Evolutionary conservation across 768 basidiomycete species (phyloP).

Genomic region (Boletus reticulatus): DNA sequence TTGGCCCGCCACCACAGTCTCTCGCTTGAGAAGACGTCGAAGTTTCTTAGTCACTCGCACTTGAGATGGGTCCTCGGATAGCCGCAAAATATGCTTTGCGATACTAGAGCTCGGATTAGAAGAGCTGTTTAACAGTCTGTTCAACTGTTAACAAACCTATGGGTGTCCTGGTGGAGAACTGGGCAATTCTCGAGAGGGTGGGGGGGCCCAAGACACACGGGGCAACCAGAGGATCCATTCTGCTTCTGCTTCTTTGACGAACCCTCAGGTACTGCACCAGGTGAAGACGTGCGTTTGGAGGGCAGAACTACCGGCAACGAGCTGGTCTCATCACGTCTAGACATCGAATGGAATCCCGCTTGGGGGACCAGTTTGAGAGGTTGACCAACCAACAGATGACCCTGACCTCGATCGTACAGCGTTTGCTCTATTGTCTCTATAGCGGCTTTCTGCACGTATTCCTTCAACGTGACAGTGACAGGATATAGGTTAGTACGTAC

Average conservation of each 20-base stretch:
- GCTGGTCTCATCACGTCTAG: background rate
- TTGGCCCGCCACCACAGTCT: background rate
- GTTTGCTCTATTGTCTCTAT: constrained; percentile 69
- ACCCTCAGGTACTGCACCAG: constrained; percentile 23
- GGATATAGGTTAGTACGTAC: constrained; percentile 37
- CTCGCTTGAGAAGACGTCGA: constrained; percentile 34
- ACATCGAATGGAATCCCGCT: constrained; percentile 13
- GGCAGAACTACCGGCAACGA: constrained; percentile 13
- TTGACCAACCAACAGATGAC: constrained; percentile 58
- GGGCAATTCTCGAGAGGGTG: constrained; percentile 59
- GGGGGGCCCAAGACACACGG: constrained; percentile 44
- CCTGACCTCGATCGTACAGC: constrained; percentile 53
- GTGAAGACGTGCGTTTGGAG: constrained; percentile 38
- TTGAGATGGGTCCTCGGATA: constrained; percentile 41
- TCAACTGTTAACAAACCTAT: constrained; percentile 42
- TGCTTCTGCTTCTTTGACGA: constrained; percentile 40
- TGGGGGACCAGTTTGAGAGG: constrained; percentile 55
- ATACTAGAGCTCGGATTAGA: constrained; percentile 36
- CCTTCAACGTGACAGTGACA: constrained; percentile 3
- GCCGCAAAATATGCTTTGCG: constrained; percentile 40
- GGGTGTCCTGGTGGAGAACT: constrained; percentile 47
- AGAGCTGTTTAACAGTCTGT: background rate
- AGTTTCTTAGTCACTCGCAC: constrained; percentile 36
- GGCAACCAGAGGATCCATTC: constrained; percentile 32
- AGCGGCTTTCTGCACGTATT: constrained; percentile 51